Percentiles rank a stretch among this genome's conserved stretches.
Conservation (phyloP, 495 filamentous ascomycete species). For the Platismatia glauca region DNA sequence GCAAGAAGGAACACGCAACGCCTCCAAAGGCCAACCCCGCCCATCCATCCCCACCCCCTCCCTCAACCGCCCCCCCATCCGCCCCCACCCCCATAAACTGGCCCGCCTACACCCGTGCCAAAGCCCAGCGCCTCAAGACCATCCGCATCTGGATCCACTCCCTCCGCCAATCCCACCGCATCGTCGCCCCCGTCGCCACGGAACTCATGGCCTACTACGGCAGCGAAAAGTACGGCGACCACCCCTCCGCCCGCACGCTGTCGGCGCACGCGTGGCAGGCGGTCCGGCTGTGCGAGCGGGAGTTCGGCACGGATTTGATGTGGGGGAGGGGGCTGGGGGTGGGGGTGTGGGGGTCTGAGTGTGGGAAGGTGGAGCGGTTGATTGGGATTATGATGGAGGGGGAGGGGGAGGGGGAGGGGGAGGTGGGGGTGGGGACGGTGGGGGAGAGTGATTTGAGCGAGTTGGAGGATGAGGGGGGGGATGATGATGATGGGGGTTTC, state of each 20-base stretch:
- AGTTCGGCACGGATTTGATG: background rate
- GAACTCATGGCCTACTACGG: conserved; percentile 6
- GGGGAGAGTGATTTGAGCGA: conserved; percentile 1
- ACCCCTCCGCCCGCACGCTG: background rate
- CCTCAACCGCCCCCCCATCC: background rate
- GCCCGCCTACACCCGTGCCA: background rate
- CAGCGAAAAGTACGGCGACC: background rate
- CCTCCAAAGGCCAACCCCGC: background rate
- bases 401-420: background rate
- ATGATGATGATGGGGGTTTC: background rate
- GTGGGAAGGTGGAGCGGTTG: background rate
- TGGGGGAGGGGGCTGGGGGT: background rate
- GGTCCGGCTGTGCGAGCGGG: background rate
- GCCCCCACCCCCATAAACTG: background rate
- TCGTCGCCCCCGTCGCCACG: background rate
- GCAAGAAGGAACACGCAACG: background rate
- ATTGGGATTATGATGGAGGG: background rate
- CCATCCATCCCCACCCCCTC: background rate
- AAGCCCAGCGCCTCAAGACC: background rate
- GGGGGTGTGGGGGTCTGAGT: background rate
- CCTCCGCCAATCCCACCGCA: background rate
- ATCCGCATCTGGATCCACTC: conserved; percentile 1
- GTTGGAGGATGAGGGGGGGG: background rate
- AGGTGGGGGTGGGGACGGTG: background rate
- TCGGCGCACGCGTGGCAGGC: background rate